Percentiles rank a stretch among this genome's conserved stretches.
phyloP scores from a whole-genome alignment of 306 rosid species.

The Cucumis cinereus region DNA sequence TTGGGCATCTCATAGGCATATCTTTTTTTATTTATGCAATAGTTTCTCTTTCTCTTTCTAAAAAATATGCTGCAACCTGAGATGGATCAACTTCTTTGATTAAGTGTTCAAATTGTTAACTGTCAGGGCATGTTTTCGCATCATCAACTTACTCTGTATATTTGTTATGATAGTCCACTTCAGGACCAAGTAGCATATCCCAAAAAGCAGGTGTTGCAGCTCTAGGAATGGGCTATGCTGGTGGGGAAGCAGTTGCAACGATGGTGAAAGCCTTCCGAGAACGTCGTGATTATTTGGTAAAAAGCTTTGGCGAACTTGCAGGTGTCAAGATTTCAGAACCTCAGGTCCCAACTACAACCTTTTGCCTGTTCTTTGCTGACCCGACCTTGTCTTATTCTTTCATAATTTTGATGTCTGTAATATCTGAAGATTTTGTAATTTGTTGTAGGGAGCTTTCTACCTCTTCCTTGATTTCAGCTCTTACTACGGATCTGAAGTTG shows the following conservation, averaged over 20 bases:
- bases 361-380: neutral
- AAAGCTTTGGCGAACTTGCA: constrained; percentile 56
- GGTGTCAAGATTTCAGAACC: constrained; percentile 87
- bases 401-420: neutral
- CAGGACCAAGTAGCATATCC: constrained; percentile 86
- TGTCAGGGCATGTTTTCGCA: neutral
- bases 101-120: neutral
- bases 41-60: neutral
- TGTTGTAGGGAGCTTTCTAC: constrained; percentile 88
- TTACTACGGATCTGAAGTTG: constrained; percentile 68
- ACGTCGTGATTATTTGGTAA: constrained; percentile 79
- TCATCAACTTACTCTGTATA: constrained; percentile 2
- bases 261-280: constrained; percentile 94
- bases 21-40: too few relatives aligned
- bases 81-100: neutral
- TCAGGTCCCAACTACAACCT: constrained; percentile 29
- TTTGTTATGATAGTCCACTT: constrained; percentile 48
- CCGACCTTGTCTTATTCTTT: neutral
- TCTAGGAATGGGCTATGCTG: constrained; percentile 83
- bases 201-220: constrained; percentile 97
- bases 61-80: neutral
- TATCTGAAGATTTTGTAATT: neutral
- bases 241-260: constrained; percentile 69
- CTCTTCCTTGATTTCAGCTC: constrained; percentile 77
- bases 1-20: neutral